These are phyloP conservation scores for Fusarium sp. DNA, from an alignment of 2,329 filamentous ascomycete species.

Conservation along the genomic window DNA sequence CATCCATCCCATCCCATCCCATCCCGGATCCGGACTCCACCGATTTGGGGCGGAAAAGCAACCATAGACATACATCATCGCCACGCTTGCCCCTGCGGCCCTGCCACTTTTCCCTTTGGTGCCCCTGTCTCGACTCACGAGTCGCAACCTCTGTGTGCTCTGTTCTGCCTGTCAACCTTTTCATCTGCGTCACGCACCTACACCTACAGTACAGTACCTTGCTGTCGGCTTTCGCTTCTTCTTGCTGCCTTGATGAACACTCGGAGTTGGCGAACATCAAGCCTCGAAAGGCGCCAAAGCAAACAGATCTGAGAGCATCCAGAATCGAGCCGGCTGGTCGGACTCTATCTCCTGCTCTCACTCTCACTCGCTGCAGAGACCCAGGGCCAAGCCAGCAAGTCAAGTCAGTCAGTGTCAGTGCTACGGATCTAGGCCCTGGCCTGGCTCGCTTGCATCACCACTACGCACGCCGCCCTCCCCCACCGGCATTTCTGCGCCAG, in stretches of 20 bases:
- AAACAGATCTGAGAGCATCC: not conserved
- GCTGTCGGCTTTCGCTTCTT: constrained; percentile 28
- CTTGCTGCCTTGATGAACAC: constrained; percentile 8
- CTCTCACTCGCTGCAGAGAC: not conserved
- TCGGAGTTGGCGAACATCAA: not conserved
- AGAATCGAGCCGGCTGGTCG: constrained; percentile 3
- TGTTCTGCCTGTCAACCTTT: constrained; percentile 24
- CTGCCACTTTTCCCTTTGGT: constrained; percentile 40
- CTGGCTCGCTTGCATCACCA: constrained; percentile 48
- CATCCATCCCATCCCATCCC: constrained; percentile 13
- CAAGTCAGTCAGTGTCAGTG: constrained; percentile 34
- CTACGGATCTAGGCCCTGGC: constrained; percentile 46
- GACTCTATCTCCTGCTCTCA: not conserved
- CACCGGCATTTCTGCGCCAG: constrained; percentile 44
- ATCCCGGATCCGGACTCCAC: constrained; percentile 50
- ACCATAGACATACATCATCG: constrained; percentile 50
- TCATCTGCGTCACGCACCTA: constrained; percentile 31
- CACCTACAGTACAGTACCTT: not conserved
- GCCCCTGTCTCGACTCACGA: constrained; percentile 40
- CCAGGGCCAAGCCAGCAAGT: constrained; percentile 3
- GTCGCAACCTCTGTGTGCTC: constrained; percentile 17
- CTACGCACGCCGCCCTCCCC: constrained; percentile 43
- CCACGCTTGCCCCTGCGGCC: constrained; percentile 46
- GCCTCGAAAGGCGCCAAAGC: constrained; percentile 9
- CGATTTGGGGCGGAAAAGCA: constrained; percentile 47